These are phyloP conservation scores for Alternaria sp. DNA, from an alignment of 2,329 filamentous ascomycete genomes.

Conservation along the genomic window DNA sequence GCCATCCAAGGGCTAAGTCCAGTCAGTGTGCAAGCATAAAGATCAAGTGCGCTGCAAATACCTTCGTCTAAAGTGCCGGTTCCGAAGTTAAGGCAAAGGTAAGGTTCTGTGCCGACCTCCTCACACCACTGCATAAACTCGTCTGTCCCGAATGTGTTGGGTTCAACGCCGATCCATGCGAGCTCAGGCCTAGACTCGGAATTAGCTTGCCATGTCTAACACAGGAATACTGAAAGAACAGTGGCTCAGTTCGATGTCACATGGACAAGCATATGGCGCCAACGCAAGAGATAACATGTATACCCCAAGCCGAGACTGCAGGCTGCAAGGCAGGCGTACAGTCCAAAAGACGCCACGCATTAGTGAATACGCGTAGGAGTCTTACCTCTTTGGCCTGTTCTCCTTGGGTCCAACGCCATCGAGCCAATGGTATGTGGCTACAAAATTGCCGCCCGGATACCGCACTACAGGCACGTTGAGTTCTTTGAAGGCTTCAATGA, in stretches of 20 bases:
- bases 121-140: constrained; percentile 87
- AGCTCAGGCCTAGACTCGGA: constrained; percentile 68
- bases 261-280: neutral
- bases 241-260: neutral
- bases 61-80: constrained; percentile 69
- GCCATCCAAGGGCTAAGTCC: constrained; percentile 70
- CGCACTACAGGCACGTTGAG: constrained; percentile 78
- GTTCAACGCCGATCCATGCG: constrained; percentile 79
- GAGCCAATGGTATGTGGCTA: constrained; percentile 84
- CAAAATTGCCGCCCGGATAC: constrained; percentile 86
- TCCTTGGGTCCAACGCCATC: constrained; percentile 80
- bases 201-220: constrained; percentile 11
- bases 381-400: constrained; percentile 66
- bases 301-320: neutral
- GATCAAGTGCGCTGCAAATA: constrained; percentile 27
- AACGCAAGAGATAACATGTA: neutral
- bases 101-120: constrained; percentile 76
- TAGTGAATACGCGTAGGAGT: constrained; percentile 2
- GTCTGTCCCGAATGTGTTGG: constrained; percentile 82
- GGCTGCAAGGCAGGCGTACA: neutral
- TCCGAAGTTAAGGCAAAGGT: constrained; percentile 81
- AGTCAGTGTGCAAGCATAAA: constrained; percentile 19
- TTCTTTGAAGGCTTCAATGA: constrained; percentile 75
- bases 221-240: neutral
- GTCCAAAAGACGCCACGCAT: neutral